phyloP scores from a whole-genome alignment of 257 asterid species.

The Plectranthus barbatus region DNA sequence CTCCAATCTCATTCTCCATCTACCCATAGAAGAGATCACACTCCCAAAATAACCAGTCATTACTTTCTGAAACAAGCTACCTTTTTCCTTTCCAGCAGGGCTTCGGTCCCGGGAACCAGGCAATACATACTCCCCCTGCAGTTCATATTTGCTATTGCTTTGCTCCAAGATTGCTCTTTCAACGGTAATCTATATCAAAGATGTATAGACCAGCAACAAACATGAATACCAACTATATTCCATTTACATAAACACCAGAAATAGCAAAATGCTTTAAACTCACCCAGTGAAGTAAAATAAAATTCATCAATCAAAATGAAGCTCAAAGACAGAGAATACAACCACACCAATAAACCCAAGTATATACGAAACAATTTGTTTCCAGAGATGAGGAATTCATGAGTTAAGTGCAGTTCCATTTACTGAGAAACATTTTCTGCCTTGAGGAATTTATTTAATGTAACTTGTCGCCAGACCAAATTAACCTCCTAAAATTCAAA shows the following conservation, averaged over 20 bases:
- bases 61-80: conserved; percentile 85
- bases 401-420: conserved; percentile 2
- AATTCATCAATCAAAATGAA: neutral
- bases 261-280: neutral
- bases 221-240: conserved; percentile 11
- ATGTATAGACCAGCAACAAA: conserved; percentile 20
- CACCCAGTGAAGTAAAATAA: neutral
- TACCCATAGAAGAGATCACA: conserved; percentile 96
- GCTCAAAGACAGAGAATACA: too few relatives aligned
- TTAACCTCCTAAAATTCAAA: neutral
- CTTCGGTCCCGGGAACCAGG: conserved; percentile 94
- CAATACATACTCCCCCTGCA: conserved; percentile 97
- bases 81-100: conserved; percentile 73
- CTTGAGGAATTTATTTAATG: neutral
- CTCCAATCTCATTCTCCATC: conserved; percentile 99
- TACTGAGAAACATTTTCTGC: neutral
- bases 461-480: neutral
- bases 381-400: neutral
- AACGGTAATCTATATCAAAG: conserved; percentile 65
- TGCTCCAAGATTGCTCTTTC: conserved; percentile 93
- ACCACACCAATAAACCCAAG: neutral
- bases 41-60: conserved; percentile 94
- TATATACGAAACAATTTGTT: neutral
- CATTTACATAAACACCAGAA: conserved; percentile 1
- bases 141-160: conserved; percentile 90